Base-by-base conservation (phyloP, 164 flowering plant species). In the Magnolia kwangsiensis region DNA sequence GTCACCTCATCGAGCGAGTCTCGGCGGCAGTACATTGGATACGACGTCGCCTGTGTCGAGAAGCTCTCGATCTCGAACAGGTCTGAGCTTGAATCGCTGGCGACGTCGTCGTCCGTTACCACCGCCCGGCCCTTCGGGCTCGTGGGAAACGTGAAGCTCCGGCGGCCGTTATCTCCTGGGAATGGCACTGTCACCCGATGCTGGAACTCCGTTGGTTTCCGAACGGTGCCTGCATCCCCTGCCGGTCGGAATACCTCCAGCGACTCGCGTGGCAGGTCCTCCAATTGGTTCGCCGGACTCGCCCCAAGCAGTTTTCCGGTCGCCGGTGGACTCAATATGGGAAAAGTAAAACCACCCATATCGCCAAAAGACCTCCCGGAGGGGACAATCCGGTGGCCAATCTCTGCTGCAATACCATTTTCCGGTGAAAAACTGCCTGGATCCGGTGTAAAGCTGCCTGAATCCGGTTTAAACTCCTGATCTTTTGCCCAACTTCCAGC, bases 31-130 rank as follows among this genome's bases (percentile, higher is more conserved):
- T 81, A 83, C 82, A 81, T 76, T 21, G 84, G 83, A 65, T 80
- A 81, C 1, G 61, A 11, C 11, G 90, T 80, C 0, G 86, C 75
- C 23, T 85, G 86, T 4, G 95, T 89, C 0, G 98, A 88, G 84
- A 95, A 89, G 85, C 98, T 92, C 78, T 95, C 98, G 45, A 95
- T 89, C 81, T 95, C 98, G 84, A 95, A 95, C 51, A 92, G 75
- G 78, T 95, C 98, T 0, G 98, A 95, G 82, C 98, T 95, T 0
- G 96, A 92, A 63, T 95, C 97, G 76, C 96, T 91, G 1, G 83
- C 90, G 13, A 74, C 81, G 31, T 92, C 97, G 37, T 90, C 96
- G 11, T 87, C 91, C 2, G 24, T 59, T 2, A 51, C 67, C 61
- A 67, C 51, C 19, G 76, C 20, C 21, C 75, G 20, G n/a, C 86